These are phyloP conservation scores for Zea luxurians DNA, from an alignment of 176 grass and related monocot genomes.

Conservation along the genomic window DNA sequence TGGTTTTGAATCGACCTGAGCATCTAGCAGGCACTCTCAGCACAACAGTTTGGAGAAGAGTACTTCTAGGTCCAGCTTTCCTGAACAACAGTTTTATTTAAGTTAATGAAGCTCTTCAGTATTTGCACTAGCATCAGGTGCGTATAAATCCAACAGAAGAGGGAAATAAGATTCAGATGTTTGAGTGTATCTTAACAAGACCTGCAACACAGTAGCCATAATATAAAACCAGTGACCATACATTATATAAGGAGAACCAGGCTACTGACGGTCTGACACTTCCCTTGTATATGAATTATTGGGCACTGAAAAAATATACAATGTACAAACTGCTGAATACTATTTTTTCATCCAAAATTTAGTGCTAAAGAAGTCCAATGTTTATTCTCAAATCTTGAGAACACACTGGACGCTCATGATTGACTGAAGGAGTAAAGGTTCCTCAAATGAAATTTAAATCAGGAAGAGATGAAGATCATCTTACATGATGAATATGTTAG, in stretches of 20 bases:
- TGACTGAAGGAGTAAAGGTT: neutral
- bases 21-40: constrained; percentile 32
- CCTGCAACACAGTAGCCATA: neutral
- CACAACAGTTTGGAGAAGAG: constrained; percentile 68
- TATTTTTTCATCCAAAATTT: constrained; percentile 2
- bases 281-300: neutral
- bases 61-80: constrained; percentile 69
- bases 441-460: constrained; percentile 16
- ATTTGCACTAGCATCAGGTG: constrained; percentile 15
- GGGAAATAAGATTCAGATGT: constrained; percentile 1
- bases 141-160: neutral
- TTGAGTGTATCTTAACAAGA: neutral
- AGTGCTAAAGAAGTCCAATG: constrained; percentile 4
- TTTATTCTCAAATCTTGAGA: neutral
- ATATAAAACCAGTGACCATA: neutral
- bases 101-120: constrained; percentile 29
- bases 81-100: constrained; percentile 49
- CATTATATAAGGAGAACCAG: neutral
- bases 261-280: neutral
- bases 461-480: constrained; percentile 29
- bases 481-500: constrained; percentile 63
- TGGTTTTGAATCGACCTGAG: neutral
- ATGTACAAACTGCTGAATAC: neutral
- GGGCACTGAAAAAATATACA: neutral
- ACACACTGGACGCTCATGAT: neutral